Evolutionary conservation across 192 early-diverging fungal genomes (phyloP), one percentile per base, ranked within the genome.

Genomic region (Backusella macrospora): DNA sequence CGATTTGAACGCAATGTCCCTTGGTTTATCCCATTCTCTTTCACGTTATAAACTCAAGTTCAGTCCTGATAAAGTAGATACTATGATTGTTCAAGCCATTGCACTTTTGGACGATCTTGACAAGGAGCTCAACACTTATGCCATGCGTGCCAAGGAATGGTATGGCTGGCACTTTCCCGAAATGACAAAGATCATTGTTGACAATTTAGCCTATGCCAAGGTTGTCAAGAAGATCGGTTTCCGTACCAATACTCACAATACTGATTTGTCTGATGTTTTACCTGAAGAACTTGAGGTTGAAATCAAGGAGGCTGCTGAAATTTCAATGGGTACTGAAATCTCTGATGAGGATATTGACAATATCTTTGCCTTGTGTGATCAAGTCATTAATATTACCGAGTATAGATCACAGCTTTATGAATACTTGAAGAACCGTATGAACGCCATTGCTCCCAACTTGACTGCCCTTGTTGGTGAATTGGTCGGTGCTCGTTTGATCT

Each of bases 81-180:
- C 96, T 46, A 99, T 99, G 98, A 97, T 98, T 81, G 95, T 98
- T 68, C 98, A 99, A 88, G 96, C 98, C 8, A 98, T 98, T 82
- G 91, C 86, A 78, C 87, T 99, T 65, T 85, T 99, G 81, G 98
- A 99, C 81, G 96, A 98, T 80, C 89, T 99, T 70, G 98, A 99
- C 85, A 99, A 99, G 90, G 98, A 99, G 77, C 90, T 99, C 83
- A 99, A 99, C 89, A 98, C 96, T 44, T 82, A 82, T 64, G 92
- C 96, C 4, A 96, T 98, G 95, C 89, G 95, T 71, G 92, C 93
- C 78, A 95, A 97, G 92, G 98, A 99, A 85, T 99, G 98, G 98
- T 96, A 99, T 80, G 96, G 96, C 47, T 99, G 96, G 96, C 98
- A 99, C 80, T 99, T 99, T 91, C 98, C 98, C 52, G 98, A 99